Base-by-base conservation (phyloP, 805 yeast genomes). In the Candida corydali region DNA sequence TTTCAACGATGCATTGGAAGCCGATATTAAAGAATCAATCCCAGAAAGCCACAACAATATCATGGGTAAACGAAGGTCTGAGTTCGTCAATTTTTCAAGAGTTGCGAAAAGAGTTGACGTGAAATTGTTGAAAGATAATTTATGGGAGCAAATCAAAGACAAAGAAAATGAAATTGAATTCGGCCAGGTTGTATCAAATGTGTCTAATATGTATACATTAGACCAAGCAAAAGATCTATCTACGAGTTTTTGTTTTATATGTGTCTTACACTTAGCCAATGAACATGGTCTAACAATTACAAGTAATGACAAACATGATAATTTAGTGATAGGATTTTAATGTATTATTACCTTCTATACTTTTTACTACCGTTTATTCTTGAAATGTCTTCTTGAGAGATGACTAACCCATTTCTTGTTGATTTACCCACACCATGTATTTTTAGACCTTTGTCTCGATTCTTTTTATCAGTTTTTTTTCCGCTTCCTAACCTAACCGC, bases 381-480 rank as follows among this genome's bases (percentile, higher is more conserved):
- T 17, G 72, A 82, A 34, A 87, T 78, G 34, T 87, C 96, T 12
- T 58, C 61, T 44, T 77, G 75, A 10, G 86, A 75, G 16, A 88
- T 73, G 12, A 80, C 70, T 44, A 89, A 63, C 2, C 97, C 97
- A 46, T 86, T 82, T 44, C 82, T 67, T 0, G 96, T 87, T 19
- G 78, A 74, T 54, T 69, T 75, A 14, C 97, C 97, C 24, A 88
- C 76, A 22, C 80, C 70, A 45, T 81, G 70, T 42, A 91, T 81
- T 57, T 80, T 76, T 45, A 91, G 69, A 3, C 97, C 98, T 43
- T 86, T 73, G 47, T 85, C 83, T 54, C 96, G 72, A 36, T 58
- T 51, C 18, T 65, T 62, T 34, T 68, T 57, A 22, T 55, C 60
- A 34, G 51, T 65, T 54, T 53, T 55, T 39, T 50, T 52, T 37